Evolutionary conservation across 345 rosid genomes (phyloP), one percentile per base, ranked within the genome.

Genomic region (Melaleuca alternifolia): DNA sequence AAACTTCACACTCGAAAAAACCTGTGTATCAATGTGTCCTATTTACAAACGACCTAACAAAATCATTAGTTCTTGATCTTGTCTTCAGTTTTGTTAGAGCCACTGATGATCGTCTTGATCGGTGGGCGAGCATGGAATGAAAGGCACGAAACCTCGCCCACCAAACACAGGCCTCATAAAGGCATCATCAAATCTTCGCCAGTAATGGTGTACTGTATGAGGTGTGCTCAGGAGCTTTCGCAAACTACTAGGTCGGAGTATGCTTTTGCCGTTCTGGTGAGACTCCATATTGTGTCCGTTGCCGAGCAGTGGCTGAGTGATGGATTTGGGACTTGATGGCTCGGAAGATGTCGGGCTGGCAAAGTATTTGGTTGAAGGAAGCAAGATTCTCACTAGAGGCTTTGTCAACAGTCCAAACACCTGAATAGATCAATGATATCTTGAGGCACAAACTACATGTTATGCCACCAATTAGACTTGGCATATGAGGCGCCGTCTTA

Each of bases 131-230:
- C 85, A 53, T 28, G 91, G 92, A 46, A 87, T 82, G 52, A 90
- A 88, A 54, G 92, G 91, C 37, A 86, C 88, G 56, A 92, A 92
- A 14, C 93, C 93, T 37, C 91, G 51, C 23, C 93, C 92, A 0
- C 93, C 92, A 50, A 91, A 92, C 85, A 91, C 91, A 37, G 92
- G 92, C 79, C 93, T 48, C 93, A 91, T 92, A 88, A 88, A 89
- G 37, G 87, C 86, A 71, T 92, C 86, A 0, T 92, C 93, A 6
- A 92, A 90, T 62, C 85, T 89, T 50, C 91, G 86, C 93, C 91
- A 90, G 33, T 89, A 89, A 52, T 89, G 84, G 82, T 92, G 92
- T 83, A 91, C 90, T 0, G 87, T 87, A 51, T 87, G 85, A 33
- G 92, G 92, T n/a, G 86, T 88, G 56, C 90, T 86, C 28, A 90